Percentiles rank a stretch among this genome's conserved stretches.
These are phyloP conservation scores for Cucumis cinereus DNA, from an alignment of 306 rosid species.

Conservation along the genomic window DNA sequence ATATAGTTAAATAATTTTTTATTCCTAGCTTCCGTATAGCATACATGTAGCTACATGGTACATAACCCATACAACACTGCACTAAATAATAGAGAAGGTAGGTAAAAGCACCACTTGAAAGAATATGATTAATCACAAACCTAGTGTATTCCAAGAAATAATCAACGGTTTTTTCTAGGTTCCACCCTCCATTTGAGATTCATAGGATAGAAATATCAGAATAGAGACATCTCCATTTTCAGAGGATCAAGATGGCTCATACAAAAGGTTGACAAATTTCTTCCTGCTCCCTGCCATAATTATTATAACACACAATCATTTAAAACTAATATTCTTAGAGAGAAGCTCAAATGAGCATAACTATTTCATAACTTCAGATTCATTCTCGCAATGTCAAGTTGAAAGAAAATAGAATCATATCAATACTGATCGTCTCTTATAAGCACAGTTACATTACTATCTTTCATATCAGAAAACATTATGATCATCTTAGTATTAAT, in stretches of 20 bases:
- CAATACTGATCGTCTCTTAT: not conserved
- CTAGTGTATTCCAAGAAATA: constrained; percentile 85
- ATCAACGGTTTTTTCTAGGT: constrained; percentile 82
- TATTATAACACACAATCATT: not conserved
- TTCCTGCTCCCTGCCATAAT: constrained; percentile 44
- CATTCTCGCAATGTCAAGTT: not conserved
- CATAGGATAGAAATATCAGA: too few relatives aligned
- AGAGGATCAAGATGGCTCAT: constrained; percentile 70
- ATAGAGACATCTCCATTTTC: too few relatives aligned
- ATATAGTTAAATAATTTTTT: not conserved
- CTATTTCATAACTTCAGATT: not conserved
- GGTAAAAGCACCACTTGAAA: constrained; percentile 5
- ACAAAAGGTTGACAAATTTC: constrained; percentile 57
- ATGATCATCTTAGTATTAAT: not conserved
- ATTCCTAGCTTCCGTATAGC: not conserved
- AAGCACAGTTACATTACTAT: not conserved
- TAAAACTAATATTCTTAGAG: not conserved
- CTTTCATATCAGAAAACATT: not conserved
- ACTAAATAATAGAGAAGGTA: constrained; percentile 1
- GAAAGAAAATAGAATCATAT: not conserved
- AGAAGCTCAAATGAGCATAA: not conserved
- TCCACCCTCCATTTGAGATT: constrained; percentile 99
- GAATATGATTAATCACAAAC: constrained; percentile 26
- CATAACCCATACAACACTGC: not conserved
- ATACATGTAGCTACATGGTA: not conserved